phyloP scores from a whole-genome alignment of 2,329 filamentous ascomycete genomes.

The Xylaria polymorpha region DNA sequence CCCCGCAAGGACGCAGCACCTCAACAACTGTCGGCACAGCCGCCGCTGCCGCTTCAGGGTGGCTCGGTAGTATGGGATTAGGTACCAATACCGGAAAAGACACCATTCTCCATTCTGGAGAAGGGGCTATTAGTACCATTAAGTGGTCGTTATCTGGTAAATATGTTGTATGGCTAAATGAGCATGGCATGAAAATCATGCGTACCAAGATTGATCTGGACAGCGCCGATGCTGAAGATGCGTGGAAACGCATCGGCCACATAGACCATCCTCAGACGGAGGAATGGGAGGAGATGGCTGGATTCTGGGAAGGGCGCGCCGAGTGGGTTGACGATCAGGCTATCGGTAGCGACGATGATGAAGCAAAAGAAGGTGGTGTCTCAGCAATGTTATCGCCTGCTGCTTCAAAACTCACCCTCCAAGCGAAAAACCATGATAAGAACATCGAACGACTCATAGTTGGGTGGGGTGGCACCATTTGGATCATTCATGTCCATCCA shows the following conservation, averaged over 20 bases:
- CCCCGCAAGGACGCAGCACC: slow-evolving; percentile 81
- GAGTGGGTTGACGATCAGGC: slow-evolving; percentile 92
- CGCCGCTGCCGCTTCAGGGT: slow-evolving; percentile 85
- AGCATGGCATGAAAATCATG: slow-evolving; percentile 98
- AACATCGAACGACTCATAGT: slow-evolving; percentile 83
- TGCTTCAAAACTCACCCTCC: slow-evolving; percentile 60
- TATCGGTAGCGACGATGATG: slow-evolving; percentile 78
- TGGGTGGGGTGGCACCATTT: slow-evolving; percentile 95
- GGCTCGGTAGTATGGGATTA: slow-evolving; percentile 89
- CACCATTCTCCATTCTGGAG: slow-evolving; percentile 87
- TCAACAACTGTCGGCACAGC: slow-evolving; percentile 89
- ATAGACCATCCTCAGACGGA: slow-evolving; percentile 87
- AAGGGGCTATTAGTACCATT: slow-evolving; percentile 89
- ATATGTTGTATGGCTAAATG: slow-evolving; percentile 95
- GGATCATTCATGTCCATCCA: slow-evolving; percentile 92
- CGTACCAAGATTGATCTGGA: slow-evolving; percentile 86
- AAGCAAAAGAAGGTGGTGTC: slow-evolving; percentile 54
- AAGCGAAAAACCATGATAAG: slow-evolving; percentile 60
- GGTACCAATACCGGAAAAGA: slow-evolving; percentile 84
- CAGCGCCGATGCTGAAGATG: slow-evolving; percentile 78
- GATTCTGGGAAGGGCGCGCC: slow-evolving; percentile 90
- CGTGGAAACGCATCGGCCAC: slow-evolving; percentile 95
- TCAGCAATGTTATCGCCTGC: slow-evolving; percentile 56
- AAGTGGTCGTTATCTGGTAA: slow-evolving; percentile 95
- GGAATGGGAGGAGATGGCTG: slow-evolving; percentile 95